Evolutionary conservation across 2,329 filamentous ascomycete genomes (phyloP).

Genomic region (Cladobotryum protrusum): DNA sequence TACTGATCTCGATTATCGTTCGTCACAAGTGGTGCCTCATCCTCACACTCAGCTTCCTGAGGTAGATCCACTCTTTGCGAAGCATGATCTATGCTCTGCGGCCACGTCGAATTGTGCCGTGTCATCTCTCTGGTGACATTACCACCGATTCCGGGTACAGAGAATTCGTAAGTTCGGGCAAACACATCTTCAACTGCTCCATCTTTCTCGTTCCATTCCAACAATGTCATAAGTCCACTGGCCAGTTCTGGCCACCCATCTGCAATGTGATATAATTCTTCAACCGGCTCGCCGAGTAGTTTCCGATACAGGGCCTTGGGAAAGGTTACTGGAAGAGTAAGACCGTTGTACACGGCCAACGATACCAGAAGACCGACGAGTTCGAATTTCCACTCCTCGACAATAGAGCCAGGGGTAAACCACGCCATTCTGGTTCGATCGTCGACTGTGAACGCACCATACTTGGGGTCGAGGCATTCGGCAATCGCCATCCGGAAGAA

Average conservation of each 20-base stretch:
- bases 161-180: constrained; percentile 81
- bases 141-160: constrained; percentile 52
- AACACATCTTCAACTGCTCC: constrained; percentile 78
- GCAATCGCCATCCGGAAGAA: constrained; percentile 83
- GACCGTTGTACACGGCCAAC: constrained; percentile 85
- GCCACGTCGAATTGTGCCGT: constrained; percentile 40
- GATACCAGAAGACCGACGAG: constrained; percentile 82
- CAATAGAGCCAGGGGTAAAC: constrained; percentile 77
- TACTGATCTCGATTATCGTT: constrained; percentile 72
- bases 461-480: constrained; percentile 70
- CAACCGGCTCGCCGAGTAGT: constrained; percentile 63
- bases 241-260: constrained; percentile 85
- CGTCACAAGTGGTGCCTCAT: constrained; percentile 69
- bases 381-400: constrained; percentile 85
- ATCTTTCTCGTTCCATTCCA: constrained; percentile 69
- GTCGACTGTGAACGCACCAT: constrained; percentile 77
- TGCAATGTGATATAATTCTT: constrained; percentile 66
- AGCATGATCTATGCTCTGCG: constrained; percentile 38
- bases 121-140: constrained; percentile 54
- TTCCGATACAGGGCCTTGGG: constrained; percentile 79
- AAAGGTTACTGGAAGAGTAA: constrained; percentile 86
- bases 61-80: constrained; percentile 14
- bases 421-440: constrained; percentile 71
- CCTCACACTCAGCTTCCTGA: constrained; percentile 1
- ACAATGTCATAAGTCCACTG: constrained; percentile 64